A percentile compares a stretch with the other conserved stretches of the same genome.
Evolutionary conservation across 2,329 filamentous ascomycete genomes (phyloP).

Genomic region (Pezicula neosporulosa): DNA sequence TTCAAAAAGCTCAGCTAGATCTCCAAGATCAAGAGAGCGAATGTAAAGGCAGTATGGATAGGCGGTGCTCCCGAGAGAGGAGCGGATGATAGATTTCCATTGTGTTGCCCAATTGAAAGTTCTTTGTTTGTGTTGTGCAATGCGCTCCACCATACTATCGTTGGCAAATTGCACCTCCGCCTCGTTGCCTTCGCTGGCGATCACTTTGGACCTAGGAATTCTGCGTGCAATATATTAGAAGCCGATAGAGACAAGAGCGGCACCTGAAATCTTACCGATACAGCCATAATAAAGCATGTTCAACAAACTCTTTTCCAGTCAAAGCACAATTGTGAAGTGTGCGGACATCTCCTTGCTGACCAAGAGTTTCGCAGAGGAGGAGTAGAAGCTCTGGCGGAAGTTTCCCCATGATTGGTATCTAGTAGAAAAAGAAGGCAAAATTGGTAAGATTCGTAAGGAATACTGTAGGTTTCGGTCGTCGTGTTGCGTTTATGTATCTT

Average conservation of each 20-base stretch:
- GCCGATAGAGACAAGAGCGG: not conserved
- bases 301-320: conserved; percentile 51
- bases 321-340: conserved; percentile 58
- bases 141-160: conserved; percentile 12
- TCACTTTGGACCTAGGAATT: conserved; percentile 41
- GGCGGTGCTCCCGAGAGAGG: conserved; percentile 56
- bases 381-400: conserved; percentile 50
- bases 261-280: conserved; percentile 50
- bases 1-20: conserved; percentile 55
- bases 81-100: conserved; percentile 67
- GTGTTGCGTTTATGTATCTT: no score
- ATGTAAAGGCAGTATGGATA: conserved; percentile 71
- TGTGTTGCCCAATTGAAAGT: conserved; percentile 54
- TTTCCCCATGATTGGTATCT: conserved; percentile 20
- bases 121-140: conserved; percentile 12
- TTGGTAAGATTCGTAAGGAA: no score
- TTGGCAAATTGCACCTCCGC: conserved; percentile 33
- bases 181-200: conserved; percentile 39
- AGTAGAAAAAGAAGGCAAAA: no score
- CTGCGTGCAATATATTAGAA: conserved; percentile 34
- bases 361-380: conserved; percentile 57
- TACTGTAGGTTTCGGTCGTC: no score
- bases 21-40: conserved; percentile 58
- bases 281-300: conserved; percentile 55
- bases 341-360: conserved; percentile 50